Percentiles rank a stretch among this genome's conserved stretches.
phyloP scores from a whole-genome alignment of 176 grass and related monocot species.

The Bolboschoenus planiculmis region DNA sequence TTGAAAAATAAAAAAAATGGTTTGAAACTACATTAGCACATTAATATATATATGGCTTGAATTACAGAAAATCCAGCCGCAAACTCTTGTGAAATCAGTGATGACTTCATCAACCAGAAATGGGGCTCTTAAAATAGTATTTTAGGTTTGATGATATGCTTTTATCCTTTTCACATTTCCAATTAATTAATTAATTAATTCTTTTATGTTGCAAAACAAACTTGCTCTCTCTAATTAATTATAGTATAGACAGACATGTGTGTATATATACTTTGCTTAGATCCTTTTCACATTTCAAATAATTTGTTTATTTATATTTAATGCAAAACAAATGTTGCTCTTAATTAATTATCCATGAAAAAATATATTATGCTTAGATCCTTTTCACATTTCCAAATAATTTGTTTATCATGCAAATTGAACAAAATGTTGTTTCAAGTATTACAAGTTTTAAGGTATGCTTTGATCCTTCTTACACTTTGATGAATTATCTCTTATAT shows the following conservation, averaged over 20 bases:
- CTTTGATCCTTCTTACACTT: neutral
- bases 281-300: neutral
- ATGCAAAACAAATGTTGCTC: neutral
- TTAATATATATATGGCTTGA: neutral
- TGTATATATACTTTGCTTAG: neutral
- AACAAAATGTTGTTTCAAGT: neutral
- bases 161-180: neutral
- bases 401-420: neutral
- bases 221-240: neutral
- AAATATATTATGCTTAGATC: too few relatives aligned
- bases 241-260: neutral
- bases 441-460: too few relatives aligned
- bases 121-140: neutral
- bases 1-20: neutral
- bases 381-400: neutral
- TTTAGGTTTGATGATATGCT: neutral
- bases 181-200: too few relatives aligned
- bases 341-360: too few relatives aligned
- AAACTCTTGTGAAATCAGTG: neutral
- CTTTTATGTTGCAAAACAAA: neutral
- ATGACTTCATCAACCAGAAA: neutral
- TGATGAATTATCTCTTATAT: too few relatives aligned
- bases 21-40: too few relatives aligned
- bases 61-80: neutral
- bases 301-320: neutral